Evolutionary conservation across 75 land plant genomes (phyloP), one percentile per base, ranked within the genome.

Genomic region (Chamaecyparis obtusa): DNA sequence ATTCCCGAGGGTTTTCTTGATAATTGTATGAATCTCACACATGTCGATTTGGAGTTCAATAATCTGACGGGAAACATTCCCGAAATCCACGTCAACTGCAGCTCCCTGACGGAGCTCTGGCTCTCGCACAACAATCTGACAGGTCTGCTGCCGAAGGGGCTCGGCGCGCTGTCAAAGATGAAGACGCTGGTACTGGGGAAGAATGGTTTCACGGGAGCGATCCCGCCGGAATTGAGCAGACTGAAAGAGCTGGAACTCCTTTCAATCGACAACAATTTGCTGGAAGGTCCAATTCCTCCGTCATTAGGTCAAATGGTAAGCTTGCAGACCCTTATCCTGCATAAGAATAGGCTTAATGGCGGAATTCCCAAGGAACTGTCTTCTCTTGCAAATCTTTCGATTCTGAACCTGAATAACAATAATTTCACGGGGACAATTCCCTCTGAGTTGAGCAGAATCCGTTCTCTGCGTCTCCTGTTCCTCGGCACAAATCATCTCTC

Each of bases 401-500:
- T 89, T 3, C 85, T 94, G 33, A 93, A 94, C 69, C 90, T 94
- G 30, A 91, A 92, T 81, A 89, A 3, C 92, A 94, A 94, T 89
- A 85, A 89, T 27, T 93, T 94, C 74, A 88, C 92, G 2, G 94
- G 95, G 71, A 67, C 57, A 21, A 44, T 94, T 9, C 94, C 95
- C 0, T 55, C 85, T 14, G 88, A 84, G 55, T 43, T 94, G 79
- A 85, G 93, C 8, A 32, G 77, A 21, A 89, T 90, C 89, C 49
- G 44, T 32, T 83, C 83, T 19, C 86, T 92, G 43, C 55, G 82
- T 82, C 71, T 86, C 82, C 77, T 94, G 82, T 77, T 91, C 17
- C 88, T 95, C 17, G 84, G 90, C 2, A 27, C 87, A 24, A 95
- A 93, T 46, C 57, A 44, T 16, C 92, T 95, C 83, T 57, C 30